phyloP scores from a whole-genome alignment of 208 protist species.

The Entamoeba moshkovskii region DNA sequence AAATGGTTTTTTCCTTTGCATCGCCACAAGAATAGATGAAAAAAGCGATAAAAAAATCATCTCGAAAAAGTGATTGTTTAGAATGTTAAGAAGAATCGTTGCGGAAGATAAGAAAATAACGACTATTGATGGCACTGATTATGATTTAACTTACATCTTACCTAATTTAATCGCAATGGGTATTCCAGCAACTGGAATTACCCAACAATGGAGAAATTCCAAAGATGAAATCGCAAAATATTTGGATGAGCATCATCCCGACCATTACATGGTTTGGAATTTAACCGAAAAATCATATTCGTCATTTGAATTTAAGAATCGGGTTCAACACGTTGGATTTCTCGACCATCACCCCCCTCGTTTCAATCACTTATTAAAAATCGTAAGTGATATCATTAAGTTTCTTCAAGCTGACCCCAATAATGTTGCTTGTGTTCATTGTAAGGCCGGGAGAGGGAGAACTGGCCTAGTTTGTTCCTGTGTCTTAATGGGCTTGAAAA shows the following conservation, averaged over 20 bases:
- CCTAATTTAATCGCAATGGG: constrained; percentile 52
- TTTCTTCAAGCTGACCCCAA: background rate
- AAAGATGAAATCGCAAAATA: constrained; percentile 44
- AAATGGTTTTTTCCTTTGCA: background rate
- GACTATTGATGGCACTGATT: background rate
- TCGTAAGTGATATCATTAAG: background rate
- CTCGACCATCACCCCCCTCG: constrained; percentile 19
- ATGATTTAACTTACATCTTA: constrained; percentile 46
- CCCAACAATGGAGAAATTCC: constrained; percentile 74
- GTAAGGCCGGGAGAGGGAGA: constrained; percentile 17
- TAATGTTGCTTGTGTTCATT: constrained; percentile 21
- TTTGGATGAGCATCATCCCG: constrained; percentile 60
- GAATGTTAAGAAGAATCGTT: background rate
- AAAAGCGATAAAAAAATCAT: background rate
- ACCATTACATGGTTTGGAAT: constrained; percentile 54
- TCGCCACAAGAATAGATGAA: background rate
- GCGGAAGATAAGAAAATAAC: background rate
- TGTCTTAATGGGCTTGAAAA: background rate
- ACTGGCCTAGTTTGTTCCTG: constrained; percentile 15
- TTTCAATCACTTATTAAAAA: background rate
- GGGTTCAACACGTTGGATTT: constrained; percentile 14
- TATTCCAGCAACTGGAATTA: constrained; percentile 38
- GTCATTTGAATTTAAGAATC: background rate
- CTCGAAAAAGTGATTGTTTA: background rate
- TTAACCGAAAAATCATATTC: constrained; percentile 24